A percentile compares a stretch with the other conserved stretches of the same genome.
These are phyloP conservation scores for Ceratobasidium sp. DNA, from an alignment of 1,284 basidiomycete genomes.

Conservation along the genomic window DNA sequence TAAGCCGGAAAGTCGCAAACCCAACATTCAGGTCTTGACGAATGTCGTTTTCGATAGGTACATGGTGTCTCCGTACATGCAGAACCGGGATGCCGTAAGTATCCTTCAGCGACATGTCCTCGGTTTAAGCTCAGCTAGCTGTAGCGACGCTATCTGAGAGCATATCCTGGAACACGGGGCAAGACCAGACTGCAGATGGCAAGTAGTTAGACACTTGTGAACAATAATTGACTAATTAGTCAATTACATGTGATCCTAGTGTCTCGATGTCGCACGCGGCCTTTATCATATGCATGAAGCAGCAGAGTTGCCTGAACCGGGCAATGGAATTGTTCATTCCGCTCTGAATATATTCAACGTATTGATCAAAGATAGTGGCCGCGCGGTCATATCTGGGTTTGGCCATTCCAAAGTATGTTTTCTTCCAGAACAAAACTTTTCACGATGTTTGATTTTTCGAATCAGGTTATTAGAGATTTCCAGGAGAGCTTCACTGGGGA, in stretches of 20 bases:
- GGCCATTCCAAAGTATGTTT: background rate
- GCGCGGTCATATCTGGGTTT: slow-evolving; percentile 38
- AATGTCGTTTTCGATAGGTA: background rate
- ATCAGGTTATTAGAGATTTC: slow-evolving; percentile 24
- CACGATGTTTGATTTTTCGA: too few species aligned
- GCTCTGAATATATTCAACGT: slow-evolving; percentile 33
- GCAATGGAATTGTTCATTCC: slow-evolving; percentile 32
- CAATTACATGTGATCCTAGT: background rate
- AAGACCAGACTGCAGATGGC: slow-evolving; percentile 30
- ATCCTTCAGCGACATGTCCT: too few species aligned
- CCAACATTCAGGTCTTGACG: background rate
- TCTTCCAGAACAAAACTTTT: too few species aligned
- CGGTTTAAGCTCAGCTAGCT: background rate
- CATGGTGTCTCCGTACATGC: slow-evolving; percentile 30
- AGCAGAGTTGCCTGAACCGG: background rate
- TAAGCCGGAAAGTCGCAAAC: background rate
- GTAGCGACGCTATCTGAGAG: slow-evolving; percentile 35
- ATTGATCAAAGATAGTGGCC: slow-evolving; percentile 39
- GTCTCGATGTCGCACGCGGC: slow-evolving; percentile 26
- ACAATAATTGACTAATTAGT: too few species aligned
- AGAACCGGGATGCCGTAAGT: slow-evolving; percentile 40
- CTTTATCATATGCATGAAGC: slow-evolving; percentile 36
- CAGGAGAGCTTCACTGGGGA: slow-evolving; percentile 37
- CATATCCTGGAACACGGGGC: background rate
- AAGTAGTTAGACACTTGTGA: background rate